Evolutionary conservation across 306 rosid species (phyloP).

Genomic region (cucumber (Cucumis sativus)): DNA sequence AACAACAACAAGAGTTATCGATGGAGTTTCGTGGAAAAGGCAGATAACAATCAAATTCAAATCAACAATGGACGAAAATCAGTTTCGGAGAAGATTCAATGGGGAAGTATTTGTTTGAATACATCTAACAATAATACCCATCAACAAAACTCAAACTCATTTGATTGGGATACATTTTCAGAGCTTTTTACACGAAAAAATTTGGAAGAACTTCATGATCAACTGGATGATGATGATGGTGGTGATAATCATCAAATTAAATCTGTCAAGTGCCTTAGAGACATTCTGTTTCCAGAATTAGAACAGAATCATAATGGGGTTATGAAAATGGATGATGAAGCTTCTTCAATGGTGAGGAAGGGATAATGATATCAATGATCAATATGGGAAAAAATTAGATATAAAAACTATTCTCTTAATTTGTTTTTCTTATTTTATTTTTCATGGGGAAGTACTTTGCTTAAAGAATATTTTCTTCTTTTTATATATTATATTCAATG

Average conservation of each 20-base stretch:
- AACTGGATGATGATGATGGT: not conserved
- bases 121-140: not conserved
- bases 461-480: not conserved
- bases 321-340: not conserved
- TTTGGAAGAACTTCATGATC: not conserved
- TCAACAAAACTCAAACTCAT: conserved; percentile 18
- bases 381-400: not conserved
- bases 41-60: conserved; percentile 12
- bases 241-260: not conserved
- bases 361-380: not conserved
- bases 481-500: not conserved
- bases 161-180: conserved; percentile 21
- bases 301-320: not conserved
- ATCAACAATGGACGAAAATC: conserved; percentile 42
- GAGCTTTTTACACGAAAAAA: conserved; percentile 14
- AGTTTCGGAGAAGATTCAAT: conserved; percentile 66
- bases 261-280: conserved; percentile 24
- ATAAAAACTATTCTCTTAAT: not conserved
- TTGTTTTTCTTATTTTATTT: not conserved
- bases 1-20: conserved; percentile 36
- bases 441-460: not conserved
- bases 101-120: conserved; percentile 91
- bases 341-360: not conserved
- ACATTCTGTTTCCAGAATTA: conserved; percentile 23
- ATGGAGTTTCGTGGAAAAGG: conserved; percentile 61